These are phyloP conservation scores for Colletotrichum sp. DNA, from an alignment of 2,329 filamentous ascomycete genomes.

Conservation along the genomic window DNA sequence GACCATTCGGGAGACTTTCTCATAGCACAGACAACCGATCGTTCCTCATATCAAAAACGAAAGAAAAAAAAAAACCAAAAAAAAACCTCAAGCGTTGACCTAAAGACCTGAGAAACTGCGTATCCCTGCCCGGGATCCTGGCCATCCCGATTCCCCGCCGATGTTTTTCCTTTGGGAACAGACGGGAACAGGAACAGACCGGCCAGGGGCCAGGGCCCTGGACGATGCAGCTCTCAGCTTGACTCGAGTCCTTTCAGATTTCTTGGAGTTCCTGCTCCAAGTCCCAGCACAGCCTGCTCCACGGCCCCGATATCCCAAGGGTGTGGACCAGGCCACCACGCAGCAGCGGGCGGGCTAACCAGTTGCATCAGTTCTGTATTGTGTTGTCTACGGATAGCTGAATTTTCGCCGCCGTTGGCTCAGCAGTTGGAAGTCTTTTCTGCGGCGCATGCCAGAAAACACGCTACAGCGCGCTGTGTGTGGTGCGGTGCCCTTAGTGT, in stretches of 20 bases:
- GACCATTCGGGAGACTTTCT: not conserved
- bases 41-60: not conserved
- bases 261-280: not conserved
- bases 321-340: constrained; percentile 5
- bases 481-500: not conserved
- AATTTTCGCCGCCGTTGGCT: constrained; percentile 1
- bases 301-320: constrained; percentile 7
- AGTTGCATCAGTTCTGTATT: not conserved
- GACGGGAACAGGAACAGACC: constrained; percentile 1
- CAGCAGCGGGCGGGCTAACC: not conserved
- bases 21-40: not conserved
- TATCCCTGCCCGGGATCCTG: not conserved
- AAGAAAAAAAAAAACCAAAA: not conserved
- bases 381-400: not conserved
- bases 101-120: not conserved
- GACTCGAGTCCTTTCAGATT: constrained; percentile 6
- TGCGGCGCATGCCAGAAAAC: not conserved
- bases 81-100: not conserved
- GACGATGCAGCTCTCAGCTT: not conserved
- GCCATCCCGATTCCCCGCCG: constrained; percentile 6
- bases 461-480: not conserved
- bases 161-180: constrained; percentile 14
- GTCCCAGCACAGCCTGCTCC: constrained; percentile 9
- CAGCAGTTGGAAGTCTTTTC: not conserved
- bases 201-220: not conserved